Percentiles rank a stretch among this genome's conserved stretches.
Evolutionary conservation across 495 filamentous ascomycete species (phyloP).

Genomic region (Stereocaulon alpinum): DNA sequence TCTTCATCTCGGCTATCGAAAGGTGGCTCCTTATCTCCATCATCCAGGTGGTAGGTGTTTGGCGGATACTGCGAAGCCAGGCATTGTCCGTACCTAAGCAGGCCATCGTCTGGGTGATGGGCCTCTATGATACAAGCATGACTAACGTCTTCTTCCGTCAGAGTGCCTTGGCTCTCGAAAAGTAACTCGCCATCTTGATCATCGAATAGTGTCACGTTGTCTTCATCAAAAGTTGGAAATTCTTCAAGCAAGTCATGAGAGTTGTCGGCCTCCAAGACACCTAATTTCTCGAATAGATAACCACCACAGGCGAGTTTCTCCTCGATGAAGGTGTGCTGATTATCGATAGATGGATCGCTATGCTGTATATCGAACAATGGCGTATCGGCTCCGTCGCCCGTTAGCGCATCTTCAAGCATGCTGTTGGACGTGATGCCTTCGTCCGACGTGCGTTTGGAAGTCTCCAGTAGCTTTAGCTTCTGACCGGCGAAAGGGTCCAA

Average conservation of each 20-base stretch:
- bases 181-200: neutral
- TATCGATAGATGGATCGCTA: neutral
- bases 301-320: neutral
- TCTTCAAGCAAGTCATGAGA: neutral
- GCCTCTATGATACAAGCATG: neutral
- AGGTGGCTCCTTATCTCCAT: too few species aligned
- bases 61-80: too few species aligned
- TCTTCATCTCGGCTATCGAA: too few species aligned
- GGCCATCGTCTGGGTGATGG: neutral
- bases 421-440: neutral
- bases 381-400: neutral
- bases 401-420: conserved; percentile 2
- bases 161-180: neutral
- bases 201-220: neutral
- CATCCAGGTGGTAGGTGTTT: too few species aligned
- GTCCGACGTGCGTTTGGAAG: neutral
- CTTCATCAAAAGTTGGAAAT: neutral
- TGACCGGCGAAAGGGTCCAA: neutral
- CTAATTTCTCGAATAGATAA: too few species aligned
- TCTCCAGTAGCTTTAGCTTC: neutral
- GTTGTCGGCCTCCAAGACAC: neutral
- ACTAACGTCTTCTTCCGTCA: neutral
- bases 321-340: neutral
- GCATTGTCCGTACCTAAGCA: neutral
- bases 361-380: neutral